phyloP scores from a whole-genome alignment of 208 protist species.

The Polymyxa betae region DNA sequence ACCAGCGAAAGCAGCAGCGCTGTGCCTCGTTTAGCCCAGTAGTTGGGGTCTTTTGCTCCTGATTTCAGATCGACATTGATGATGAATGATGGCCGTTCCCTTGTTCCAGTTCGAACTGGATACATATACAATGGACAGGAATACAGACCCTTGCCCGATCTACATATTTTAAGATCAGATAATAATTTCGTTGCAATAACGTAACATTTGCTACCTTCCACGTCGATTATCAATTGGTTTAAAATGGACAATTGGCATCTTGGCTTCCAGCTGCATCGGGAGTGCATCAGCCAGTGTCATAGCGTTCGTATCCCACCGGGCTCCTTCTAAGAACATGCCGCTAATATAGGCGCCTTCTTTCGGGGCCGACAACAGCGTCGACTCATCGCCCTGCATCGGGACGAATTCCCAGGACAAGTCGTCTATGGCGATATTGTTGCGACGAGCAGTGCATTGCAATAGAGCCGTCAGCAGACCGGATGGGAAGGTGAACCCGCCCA shows the following conservation, averaged over 20 bases:
- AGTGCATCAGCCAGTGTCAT: slow-evolving; percentile 88
- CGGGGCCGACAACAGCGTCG: slow-evolving; percentile 82
- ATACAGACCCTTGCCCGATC: slow-evolving; percentile 81
- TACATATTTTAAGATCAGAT: slow-evolving; percentile 79
- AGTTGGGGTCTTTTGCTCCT: slow-evolving; percentile 79
- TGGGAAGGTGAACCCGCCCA: slow-evolving; percentile 96
- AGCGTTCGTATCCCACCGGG: slow-evolving; percentile 87
- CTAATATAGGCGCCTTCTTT: slow-evolving; percentile 93
- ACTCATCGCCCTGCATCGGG: slow-evolving; percentile 84
- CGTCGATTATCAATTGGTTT: slow-evolving; percentile 87
- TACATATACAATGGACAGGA: slow-evolving; percentile 96
- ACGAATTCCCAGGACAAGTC: slow-evolving; percentile 95
- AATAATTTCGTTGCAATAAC: background rate
- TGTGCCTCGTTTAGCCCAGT: slow-evolving; percentile 95
- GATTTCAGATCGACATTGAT: slow-evolving; percentile 89
- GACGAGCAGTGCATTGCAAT: slow-evolving; percentile 88
- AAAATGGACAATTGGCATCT: slow-evolving; percentile 98
- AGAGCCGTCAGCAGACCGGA: slow-evolving; percentile 96
- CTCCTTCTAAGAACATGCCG: slow-evolving; percentile 94
- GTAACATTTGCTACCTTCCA: slow-evolving; percentile 65
- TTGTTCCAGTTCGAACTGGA: slow-evolving; percentile 89
- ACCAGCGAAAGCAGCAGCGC: slow-evolving; percentile 87
- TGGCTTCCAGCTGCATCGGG: slow-evolving; percentile 91
- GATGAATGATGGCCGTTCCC: slow-evolving; percentile 93
- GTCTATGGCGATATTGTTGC: slow-evolving; percentile 89